These are phyloP conservation scores for Podaxis sp. DNA, from an alignment of 768 basidiomycete species.

Conservation along the genomic window DNA sequence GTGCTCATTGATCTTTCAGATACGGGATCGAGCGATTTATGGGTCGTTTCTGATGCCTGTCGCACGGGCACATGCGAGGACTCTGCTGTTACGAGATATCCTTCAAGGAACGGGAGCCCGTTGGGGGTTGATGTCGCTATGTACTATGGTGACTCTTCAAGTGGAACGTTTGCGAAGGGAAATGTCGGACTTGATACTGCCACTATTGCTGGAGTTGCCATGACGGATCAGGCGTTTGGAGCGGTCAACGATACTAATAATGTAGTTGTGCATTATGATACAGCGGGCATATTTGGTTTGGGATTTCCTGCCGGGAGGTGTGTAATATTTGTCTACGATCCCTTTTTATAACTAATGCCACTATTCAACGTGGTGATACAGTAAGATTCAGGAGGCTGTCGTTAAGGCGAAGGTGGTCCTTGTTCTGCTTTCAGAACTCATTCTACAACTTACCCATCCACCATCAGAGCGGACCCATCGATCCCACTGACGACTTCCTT, in stretches of 20 bases:
- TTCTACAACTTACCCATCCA: background rate
- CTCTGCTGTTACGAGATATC: conserved; percentile 40
- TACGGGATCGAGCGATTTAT: conserved; percentile 72
- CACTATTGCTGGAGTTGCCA: conserved; percentile 51
- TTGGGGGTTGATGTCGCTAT: conserved; percentile 38
- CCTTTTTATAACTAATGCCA: background rate
- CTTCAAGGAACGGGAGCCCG: conserved; percentile 35
- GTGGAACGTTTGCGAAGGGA: conserved; percentile 62
- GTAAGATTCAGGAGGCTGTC: conserved; percentile 38
- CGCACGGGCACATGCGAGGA: conserved; percentile 36
- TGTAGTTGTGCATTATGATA: conserved; percentile 49
- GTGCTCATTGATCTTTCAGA: conserved; percentile 34
- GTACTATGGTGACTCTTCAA: conserved; percentile 67
- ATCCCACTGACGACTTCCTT: conserved; percentile 36
- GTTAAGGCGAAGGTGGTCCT: conserved; percentile 23
- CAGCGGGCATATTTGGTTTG: conserved; percentile 66
- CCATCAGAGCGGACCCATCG: conserved; percentile 24
- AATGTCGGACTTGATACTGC: conserved; percentile 53
- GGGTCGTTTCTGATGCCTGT: conserved; percentile 60
- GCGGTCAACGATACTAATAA: conserved; percentile 61
- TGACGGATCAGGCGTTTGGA: conserved; percentile 53
- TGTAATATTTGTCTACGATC: conserved; percentile 10
- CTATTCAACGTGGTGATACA: conserved; percentile 17
- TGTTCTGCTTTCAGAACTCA: background rate
- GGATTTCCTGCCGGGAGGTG: conserved; percentile 70